Conservation (phyloP, 108 stramenopile genomes). For the Stephanodiscus triporus region DNA sequence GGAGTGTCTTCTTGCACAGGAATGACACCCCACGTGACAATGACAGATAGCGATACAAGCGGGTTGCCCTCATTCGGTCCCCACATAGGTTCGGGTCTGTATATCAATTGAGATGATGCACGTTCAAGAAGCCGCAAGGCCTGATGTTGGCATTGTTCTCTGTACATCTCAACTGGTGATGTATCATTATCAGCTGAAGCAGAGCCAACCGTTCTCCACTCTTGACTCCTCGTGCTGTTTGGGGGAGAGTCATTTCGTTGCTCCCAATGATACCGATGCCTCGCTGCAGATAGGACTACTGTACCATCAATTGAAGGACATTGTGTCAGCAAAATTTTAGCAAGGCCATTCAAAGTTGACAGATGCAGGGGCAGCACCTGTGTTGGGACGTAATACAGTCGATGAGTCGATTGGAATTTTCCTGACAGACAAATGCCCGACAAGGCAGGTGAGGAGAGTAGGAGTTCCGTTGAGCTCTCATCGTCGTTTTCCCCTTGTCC, state of each 20-base stretch:
- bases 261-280: constrained; percentile 43
- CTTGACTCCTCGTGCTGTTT: constrained; percentile 1
- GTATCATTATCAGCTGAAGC: neutral
- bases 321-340: constrained; percentile 39
- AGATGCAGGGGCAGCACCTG: constrained; percentile 39
- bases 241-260: neutral
- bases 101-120: constrained; percentile 48
- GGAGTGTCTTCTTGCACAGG: constrained; percentile 7
- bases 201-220: constrained; percentile 28
- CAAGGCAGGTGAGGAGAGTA: constrained; percentile 38
- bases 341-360: constrained; percentile 46
- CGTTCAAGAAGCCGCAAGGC: constrained; percentile 56
- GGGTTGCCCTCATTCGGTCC: constrained; percentile 76
- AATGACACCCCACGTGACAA: constrained; percentile 66
- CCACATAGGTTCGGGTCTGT: constrained; percentile 59
- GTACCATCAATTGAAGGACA: constrained; percentile 14
- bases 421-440: constrained; percentile 29
- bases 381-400: constrained; percentile 31
- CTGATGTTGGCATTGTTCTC: constrained; percentile 53
- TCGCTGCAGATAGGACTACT: constrained; percentile 37
- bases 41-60: constrained; percentile 60
- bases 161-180: constrained; percentile 44
- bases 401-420: constrained; percentile 39
- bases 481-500: constrained; percentile 6
- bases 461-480: constrained; percentile 7